Percentiles rank a stretch among this genome's conserved stretches.
phyloP scores from a whole-genome alignment of 371 early-diverging fungal species.

The Lichtheimia hyalospora region DNA sequence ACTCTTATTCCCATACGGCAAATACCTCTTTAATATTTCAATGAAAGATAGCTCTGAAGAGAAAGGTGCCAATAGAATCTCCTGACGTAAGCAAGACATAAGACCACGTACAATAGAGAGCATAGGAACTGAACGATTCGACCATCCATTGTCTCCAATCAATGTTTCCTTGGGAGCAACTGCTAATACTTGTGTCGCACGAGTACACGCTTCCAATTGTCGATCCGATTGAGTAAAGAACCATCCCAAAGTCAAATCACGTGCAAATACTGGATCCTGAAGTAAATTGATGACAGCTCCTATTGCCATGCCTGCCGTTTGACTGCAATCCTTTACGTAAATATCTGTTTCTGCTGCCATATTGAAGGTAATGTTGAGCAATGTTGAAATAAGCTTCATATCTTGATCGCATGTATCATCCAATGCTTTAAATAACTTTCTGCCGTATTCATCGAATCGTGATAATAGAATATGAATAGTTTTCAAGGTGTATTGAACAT shows the following conservation, averaged over 20 bases:
- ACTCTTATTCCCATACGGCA: slow-evolving; percentile 6
- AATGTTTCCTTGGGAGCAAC: slow-evolving; percentile 17
- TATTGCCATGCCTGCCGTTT: slow-evolving; percentile 49
- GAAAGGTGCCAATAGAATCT: slow-evolving; percentile 39
- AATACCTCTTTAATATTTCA: slow-evolving; percentile 27
- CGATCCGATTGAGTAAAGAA: slow-evolving; percentile 26
- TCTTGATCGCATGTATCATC: slow-evolving; percentile 12
- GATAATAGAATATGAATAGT: slow-evolving; percentile 41
- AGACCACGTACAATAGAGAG: slow-evolving; percentile 55
- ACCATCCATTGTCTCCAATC: slow-evolving; percentile 28
- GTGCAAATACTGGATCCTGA: slow-evolving; percentile 21
- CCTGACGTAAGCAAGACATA: slow-evolving; percentile 51
- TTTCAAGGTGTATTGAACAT: slow-evolving; percentile 42
- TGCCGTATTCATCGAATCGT: slow-evolving; percentile 19
- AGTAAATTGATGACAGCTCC: slow-evolving; percentile 41
- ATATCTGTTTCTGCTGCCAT: slow-evolving; percentile 28
- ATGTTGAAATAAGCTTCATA: slow-evolving; percentile 9
- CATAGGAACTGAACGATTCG: slow-evolving; percentile 43
- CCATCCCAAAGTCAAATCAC: slow-evolving; percentile 36
- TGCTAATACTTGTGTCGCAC: slow-evolving; percentile 13
- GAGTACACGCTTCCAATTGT: slow-evolving; percentile 1
- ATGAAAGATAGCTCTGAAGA: slow-evolving; percentile 12
- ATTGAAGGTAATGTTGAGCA: slow-evolving; percentile 26
- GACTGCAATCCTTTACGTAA: slow-evolving; percentile 48
- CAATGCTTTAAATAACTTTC: slow-evolving; percentile 6